phyloP scores from a whole-genome alignment of 495 filamentous ascomycete species.

The Aspergillus sclerotiicarbonarius region DNA sequence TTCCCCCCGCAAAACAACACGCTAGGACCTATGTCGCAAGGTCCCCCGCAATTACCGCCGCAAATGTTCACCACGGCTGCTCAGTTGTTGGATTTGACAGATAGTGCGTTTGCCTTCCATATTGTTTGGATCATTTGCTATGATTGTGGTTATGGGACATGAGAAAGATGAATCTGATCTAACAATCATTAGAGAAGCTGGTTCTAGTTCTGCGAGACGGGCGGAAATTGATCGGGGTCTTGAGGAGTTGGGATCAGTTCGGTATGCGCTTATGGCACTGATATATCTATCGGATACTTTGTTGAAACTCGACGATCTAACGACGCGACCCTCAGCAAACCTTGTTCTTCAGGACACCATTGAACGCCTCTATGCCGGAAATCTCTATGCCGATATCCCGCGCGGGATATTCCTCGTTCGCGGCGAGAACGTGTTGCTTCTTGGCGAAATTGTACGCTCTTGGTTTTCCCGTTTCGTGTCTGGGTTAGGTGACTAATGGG shows the following conservation, averaged over 20 bases:
- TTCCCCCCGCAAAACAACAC: slow-evolving; percentile 23
- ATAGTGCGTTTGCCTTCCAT: slow-evolving; percentile 60
- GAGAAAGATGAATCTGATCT: not conserved
- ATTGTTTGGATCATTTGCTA: not conserved
- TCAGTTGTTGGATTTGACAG: slow-evolving; percentile 90
- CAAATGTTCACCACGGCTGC: slow-evolving; percentile 99
- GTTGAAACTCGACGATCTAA: slow-evolving; percentile 10
- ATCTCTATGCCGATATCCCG: slow-evolving; percentile 74
- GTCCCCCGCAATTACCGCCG: slow-evolving; percentile 52
- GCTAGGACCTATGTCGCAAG: slow-evolving; percentile 28
- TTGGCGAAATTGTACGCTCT: slow-evolving; percentile 79
- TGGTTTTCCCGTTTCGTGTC: not conserved
- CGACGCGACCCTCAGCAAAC: slow-evolving; percentile 62
- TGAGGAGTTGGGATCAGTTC: slow-evolving; percentile 98
- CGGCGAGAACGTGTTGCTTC: slow-evolving; percentile 87
- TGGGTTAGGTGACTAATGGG: slow-evolving; percentile 4
- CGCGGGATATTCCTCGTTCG: slow-evolving; percentile 85
- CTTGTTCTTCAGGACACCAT: slow-evolving; percentile 88
- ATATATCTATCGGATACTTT: not conserved
- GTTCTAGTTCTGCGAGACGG: slow-evolving; percentile 88
- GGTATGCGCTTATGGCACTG: slow-evolving; percentile 53
- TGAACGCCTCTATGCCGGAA: slow-evolving; percentile 75
- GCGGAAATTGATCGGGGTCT: slow-evolving; percentile 84
- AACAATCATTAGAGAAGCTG: slow-evolving; percentile 70
- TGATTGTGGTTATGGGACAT: not conserved